phyloP scores from a whole-genome alignment of 2,329 filamentous ascomycete species.

The Colletotrichum australisinense region DNA sequence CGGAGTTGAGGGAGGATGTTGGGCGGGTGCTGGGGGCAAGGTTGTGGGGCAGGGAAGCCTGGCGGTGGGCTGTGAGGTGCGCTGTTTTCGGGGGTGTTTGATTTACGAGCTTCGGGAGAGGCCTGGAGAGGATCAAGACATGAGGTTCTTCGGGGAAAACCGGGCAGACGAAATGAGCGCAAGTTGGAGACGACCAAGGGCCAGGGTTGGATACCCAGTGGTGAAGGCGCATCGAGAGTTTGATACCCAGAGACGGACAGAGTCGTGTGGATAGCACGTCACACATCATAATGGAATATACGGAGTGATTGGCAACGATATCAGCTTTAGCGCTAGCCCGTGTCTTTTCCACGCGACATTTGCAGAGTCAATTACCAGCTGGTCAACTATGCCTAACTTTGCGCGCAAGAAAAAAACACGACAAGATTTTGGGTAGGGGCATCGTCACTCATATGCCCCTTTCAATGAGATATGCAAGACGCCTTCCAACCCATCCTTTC shows the following conservation, averaged over 20 bases:
- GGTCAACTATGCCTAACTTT: constrained; percentile 16
- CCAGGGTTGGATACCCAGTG: neutral
- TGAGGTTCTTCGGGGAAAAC: neutral
- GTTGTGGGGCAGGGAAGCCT: constrained; percentile 20
- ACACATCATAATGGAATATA: neutral
- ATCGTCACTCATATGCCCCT: neutral
- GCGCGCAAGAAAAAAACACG: neutral
- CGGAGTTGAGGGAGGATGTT: constrained; percentile 68
- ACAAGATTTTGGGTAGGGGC: neutral
- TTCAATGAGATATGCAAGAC: constrained; percentile 28
- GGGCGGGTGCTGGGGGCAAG: constrained; percentile 58
- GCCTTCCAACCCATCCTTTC: neutral
- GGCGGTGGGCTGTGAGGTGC: neutral
- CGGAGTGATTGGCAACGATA: neutral
- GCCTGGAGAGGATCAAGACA: neutral
- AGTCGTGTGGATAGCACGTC: neutral
- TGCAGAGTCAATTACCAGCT: constrained; percentile 11
- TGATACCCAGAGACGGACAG: neutral
- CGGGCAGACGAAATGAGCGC: too few species aligned
- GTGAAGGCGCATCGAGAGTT: neutral
- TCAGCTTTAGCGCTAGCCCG: neutral
- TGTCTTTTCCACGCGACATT: neutral
- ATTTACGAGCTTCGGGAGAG: neutral
- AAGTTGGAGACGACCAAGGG: neutral
- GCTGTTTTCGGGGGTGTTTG: too few species aligned